These are phyloP conservation scores for Pulveroboletus sp. DNA, from an alignment of 768 basidiomycete genomes.

Conservation along the genomic window DNA sequence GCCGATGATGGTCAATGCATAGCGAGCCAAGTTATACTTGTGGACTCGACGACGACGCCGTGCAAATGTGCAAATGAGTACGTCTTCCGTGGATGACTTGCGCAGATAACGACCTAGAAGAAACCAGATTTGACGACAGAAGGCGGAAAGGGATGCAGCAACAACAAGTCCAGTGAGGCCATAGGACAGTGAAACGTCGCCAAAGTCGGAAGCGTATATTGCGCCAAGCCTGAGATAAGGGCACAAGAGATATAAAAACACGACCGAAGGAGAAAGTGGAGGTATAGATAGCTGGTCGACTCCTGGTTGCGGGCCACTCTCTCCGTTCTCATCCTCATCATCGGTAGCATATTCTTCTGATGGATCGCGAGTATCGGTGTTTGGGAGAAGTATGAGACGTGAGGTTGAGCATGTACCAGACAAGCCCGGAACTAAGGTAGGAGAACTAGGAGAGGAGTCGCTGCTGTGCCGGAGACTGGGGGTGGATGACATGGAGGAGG, in stretches of 20 bases:
- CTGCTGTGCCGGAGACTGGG: constrained; percentile 6
- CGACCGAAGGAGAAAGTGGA: constrained; percentile 51
- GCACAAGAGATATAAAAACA: constrained; percentile 65
- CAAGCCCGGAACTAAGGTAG: constrained; percentile 6
- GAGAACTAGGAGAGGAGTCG: constrained; percentile 6
- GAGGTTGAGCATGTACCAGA: constrained; percentile 40
- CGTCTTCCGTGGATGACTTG: constrained; percentile 59
- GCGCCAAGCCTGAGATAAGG: constrained; percentile 72
- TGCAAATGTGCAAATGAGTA: constrained; percentile 58
- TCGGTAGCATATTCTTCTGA: constrained; percentile 38
- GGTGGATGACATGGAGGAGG: constrained; percentile 1
- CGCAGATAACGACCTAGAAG: constrained; percentile 70
- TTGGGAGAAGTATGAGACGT: constrained; percentile 60
- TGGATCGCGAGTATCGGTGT: constrained; percentile 40
- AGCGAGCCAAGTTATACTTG: constrained; percentile 41
- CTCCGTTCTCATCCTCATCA: constrained; percentile 38
- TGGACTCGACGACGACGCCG: constrained; percentile 48
- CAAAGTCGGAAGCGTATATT: constrained; percentile 47
- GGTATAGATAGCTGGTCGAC: constrained; percentile 25
- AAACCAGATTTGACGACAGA: constrained; percentile 69
- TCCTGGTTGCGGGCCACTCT: constrained; percentile 13
- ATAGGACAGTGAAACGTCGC: constrained; percentile 43
- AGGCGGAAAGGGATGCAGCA: constrained; percentile 54
- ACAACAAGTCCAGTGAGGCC: constrained; percentile 46
- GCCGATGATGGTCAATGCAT: constrained; percentile 40